Conservation (phyloP, 2,329 filamentous ascomycete species). For the Chaetomium globosum region DNA sequence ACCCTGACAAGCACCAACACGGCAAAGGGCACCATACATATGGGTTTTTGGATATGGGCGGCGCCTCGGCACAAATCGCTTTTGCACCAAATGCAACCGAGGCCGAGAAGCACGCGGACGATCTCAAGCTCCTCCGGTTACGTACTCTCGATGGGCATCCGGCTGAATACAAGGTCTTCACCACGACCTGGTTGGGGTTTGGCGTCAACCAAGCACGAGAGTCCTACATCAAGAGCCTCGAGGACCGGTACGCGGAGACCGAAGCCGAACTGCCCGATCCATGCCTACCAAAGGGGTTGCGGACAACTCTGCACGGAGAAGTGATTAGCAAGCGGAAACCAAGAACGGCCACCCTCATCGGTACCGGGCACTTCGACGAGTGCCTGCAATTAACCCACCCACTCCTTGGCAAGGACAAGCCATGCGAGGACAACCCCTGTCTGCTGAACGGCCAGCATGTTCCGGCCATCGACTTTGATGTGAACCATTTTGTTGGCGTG, state of each 20-base stretch:
- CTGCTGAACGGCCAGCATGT: slow-evolving; percentile 89
- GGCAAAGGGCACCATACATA: slow-evolving; percentile 92
- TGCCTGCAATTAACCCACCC: slow-evolving; percentile 83
- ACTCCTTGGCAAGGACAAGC: slow-evolving; percentile 83
- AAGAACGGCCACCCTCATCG: slow-evolving; percentile 63
- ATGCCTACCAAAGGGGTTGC: slow-evolving; percentile 79
- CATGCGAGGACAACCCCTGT: slow-evolving; percentile 81
- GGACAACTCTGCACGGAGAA: slow-evolving; percentile 72
- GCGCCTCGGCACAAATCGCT: slow-evolving; percentile 94
- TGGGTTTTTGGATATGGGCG: slow-evolving; percentile 97
- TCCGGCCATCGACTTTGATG: slow-evolving; percentile 92
- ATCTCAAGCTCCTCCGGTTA: slow-evolving; percentile 83
- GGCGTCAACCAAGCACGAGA: slow-evolving; percentile 92
- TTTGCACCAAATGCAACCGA: slow-evolving; percentile 95
- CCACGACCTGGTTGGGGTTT: slow-evolving; percentile 95
- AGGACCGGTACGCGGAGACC: slow-evolving; percentile 58
- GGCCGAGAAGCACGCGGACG: slow-evolving; percentile 82
- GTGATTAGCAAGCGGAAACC: slow-evolving; percentile 45
- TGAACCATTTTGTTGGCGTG: slow-evolving; percentile 97
- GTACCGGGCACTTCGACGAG: slow-evolving; percentile 84
- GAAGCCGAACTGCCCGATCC: slow-evolving; percentile 80
- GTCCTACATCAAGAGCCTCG: slow-evolving; percentile 78
- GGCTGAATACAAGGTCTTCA: slow-evolving; percentile 86
- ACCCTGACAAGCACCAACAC: slow-evolving; percentile 72
- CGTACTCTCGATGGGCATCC: slow-evolving; percentile 77